Percentiles rank a stretch among this genome's conserved stretches.
Conservation (phyloP, 495 filamentous ascomycete genomes). For the Aspergillus mulundensis region DNA sequence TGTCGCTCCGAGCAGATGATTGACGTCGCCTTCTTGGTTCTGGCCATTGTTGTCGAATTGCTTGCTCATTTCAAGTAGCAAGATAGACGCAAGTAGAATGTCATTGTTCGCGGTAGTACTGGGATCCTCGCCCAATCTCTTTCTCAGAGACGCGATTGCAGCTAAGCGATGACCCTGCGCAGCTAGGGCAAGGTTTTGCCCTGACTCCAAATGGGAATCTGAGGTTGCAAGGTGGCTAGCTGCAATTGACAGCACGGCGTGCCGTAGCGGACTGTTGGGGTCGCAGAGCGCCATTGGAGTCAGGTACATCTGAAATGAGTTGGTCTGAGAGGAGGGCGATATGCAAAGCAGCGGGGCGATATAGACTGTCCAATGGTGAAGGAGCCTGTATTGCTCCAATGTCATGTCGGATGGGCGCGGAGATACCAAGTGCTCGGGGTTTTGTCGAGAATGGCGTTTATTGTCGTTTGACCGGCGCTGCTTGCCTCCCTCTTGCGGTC, state of each 20-base stretch:
- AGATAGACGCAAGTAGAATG: not conserved
- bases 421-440: not conserved
- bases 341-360: not conserved
- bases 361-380: not conserved
- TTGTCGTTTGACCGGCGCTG: not conserved
- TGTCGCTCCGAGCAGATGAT: not conserved
- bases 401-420: not conserved
- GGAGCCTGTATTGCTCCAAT: not conserved
- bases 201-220: not conserved
- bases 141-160: too few relatives aligned
- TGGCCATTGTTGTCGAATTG: too few relatives aligned
- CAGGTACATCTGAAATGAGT: not conserved
- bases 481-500: not conserved
- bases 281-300: not conserved
- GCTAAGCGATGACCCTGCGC: too few relatives aligned
- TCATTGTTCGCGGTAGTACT: not conserved
- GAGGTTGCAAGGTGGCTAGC: not conserved
- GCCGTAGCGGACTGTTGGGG: not conserved
- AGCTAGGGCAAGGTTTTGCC: not conserved
- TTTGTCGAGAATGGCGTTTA: not conserved
- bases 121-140: not conserved
- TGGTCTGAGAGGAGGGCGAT: too few relatives aligned
- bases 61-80: not conserved
- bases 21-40: not conserved
- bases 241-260: not conserved